Evolutionary conservation across 441 rosid species (phyloP), one percentile per base, ranked within the genome.

Genomic region (Eugenia klotzschiana): DNA sequence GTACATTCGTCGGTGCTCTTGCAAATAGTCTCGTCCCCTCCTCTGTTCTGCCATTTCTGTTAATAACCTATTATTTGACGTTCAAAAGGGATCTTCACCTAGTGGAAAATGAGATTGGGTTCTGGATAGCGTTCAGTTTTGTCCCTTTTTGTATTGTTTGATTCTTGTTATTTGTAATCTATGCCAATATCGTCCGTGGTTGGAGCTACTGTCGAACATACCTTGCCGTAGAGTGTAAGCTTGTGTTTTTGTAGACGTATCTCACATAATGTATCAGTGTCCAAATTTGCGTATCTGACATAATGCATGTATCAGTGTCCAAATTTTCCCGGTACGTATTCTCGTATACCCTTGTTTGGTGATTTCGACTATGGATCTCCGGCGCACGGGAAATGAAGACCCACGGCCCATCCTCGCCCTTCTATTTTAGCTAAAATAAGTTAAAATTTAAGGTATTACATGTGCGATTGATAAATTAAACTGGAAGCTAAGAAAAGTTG

Each of bases 1-100:
- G 96, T 93, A 93, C 87, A 93, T 91, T 88, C 93, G 84, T 82
- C 26, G 3, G 37, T 40, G 51, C 46, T 64, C 82, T 85, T 90
- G 93, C 93, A 84, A 88, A 86, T 93, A 90, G 81, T 69, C 87
- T 52, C 84, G 72, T 82, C 83, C 81, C 82, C 51, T 69, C 79
- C 79, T 55, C 25, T n/a, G 54, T 56, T 60, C 49, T 80, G 23
- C 83, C 51, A 49, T 20, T 23, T 64, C 27, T 79, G 26, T 57
- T 12, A 37, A 57, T 80, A 40, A 72, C 13, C 13, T 10, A 43
- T 37, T 60, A 51, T 74, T 40, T 79, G 50, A 49, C 33, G 25
- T 64, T 64, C 25, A 20, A 64, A 51, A 20, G 9, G 77, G 77
- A 33, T 33, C 46, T 64, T 64, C 46, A 8, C 77, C 46, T 69